A percentile compares a stretch with the other conserved stretches of the same genome.
These are phyloP conservation scores for Pythium brassicae DNA, from an alignment of 352 stramenopile species.

Conservation along the genomic window DNA sequence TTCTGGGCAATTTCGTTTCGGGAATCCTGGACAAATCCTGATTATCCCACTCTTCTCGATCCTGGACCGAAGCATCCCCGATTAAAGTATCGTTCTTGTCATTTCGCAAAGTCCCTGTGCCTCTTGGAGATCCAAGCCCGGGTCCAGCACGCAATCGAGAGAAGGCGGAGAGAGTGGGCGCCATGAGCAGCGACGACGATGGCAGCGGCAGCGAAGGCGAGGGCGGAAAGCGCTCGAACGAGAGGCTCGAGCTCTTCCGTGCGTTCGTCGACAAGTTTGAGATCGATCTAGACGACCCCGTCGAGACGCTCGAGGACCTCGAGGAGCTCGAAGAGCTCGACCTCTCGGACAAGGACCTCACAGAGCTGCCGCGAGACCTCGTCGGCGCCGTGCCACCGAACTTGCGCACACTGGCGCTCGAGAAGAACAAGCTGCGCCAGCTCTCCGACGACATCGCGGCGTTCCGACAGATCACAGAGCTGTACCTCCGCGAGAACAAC, in stretches of 20 bases:
- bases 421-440: slow-evolving; percentile 65
- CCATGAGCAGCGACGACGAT: slow-evolving; percentile 56
- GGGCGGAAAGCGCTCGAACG: slow-evolving; percentile 17
- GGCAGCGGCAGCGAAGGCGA: slow-evolving; percentile 14
- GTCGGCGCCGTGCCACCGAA: slow-evolving; percentile 44
- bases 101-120: too few species aligned
- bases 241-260: slow-evolving; percentile 43
- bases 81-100: too few species aligned
- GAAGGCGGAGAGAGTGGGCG: neutral
- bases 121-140: too few species aligned
- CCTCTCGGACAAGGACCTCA: slow-evolving; percentile 70
- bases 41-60: neutral
- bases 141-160: too few species aligned
- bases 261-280: slow-evolving; percentile 63
- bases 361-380: slow-evolving; percentile 52
- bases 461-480: slow-evolving; percentile 60
- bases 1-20: too few species aligned
- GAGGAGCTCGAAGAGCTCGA: slow-evolving; percentile 78
- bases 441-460: slow-evolving; percentile 51
- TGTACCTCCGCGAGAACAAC: slow-evolving; percentile 83
- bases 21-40: neutral
- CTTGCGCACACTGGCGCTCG: slow-evolving; percentile 71
- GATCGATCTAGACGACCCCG: slow-evolving; percentile 63
- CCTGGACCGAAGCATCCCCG: neutral
- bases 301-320: slow-evolving; percentile 60